Evolutionary conservation across 352 stramenopile species (phyloP), one percentile per base, ranked within the genome.

Genomic region (Phytopythium sindhum): DNA sequence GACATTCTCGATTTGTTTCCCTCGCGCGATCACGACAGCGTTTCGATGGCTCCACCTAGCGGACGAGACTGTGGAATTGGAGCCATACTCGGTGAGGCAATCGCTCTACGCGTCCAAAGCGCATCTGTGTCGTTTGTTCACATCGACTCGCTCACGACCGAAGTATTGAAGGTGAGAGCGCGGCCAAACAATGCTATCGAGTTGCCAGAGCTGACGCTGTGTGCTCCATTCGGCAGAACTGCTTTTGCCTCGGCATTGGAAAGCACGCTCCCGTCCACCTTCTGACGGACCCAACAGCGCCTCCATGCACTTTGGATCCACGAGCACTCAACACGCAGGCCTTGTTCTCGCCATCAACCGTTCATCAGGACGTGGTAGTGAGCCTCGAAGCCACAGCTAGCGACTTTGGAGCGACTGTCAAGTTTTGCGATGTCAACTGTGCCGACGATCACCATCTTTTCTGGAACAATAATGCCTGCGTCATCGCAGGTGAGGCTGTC

Each of bases 1-100:
- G 75, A 84, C 35, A 31, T 66, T 19, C 39, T 72, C 8, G 42
- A 67, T 21, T 9, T 72, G 2, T n/a, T 69, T 10, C 67, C 62
- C 28, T 14, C 41, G 48, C 14, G 17, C 33, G 28, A 10, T 19
- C 55, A 58, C 33, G 14, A 67, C 45, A 8, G 26, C 71, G 15
- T 14, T 52, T 9, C 47, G 60, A 17, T 53, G 72, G 19, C 66
- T 1, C 17, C 42, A 48, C 10, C 17, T 1, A 48, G 21, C 42
- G 42, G 42, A 12, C 42, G 42, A 24, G 21, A 26, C 42, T 4
- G 19, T 48, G 42, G 42, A 7, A 48, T 72, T 59, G 67, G 64
- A 0, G 5, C 29, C 0, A 57, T 31, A 7, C 31, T 70, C 28
- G 21, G 65, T 2, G 51, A 60, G 17, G 56, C 37, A 2, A n/a